Percentiles rank a stretch among this genome's conserved stretches.
phyloP scores from a whole-genome alignment of 768 basidiomycete genomes.

The Glaciozyma antarctica region DNA sequence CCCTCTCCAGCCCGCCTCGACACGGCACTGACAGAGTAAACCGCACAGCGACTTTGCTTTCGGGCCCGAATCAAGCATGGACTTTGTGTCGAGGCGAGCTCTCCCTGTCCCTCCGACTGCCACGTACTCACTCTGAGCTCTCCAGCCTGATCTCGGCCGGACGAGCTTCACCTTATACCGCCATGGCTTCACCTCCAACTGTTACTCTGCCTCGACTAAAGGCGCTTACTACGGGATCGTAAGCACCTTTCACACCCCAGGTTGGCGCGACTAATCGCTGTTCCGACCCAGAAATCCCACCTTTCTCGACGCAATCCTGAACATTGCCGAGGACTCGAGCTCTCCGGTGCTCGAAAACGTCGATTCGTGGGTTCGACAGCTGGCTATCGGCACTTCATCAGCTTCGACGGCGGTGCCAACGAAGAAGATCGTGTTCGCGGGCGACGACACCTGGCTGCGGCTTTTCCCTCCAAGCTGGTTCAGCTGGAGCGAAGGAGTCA shows the following conservation, averaged over 20 bases:
- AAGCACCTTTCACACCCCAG: no score
- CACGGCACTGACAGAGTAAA: background rate
- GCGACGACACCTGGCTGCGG: slow-evolving; percentile 90
- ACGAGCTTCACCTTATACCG: slow-evolving; percentile 74
- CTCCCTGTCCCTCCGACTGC: background rate
- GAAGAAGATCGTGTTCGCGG: slow-evolving; percentile 46
- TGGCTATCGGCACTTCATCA: background rate
- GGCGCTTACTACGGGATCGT: slow-evolving; percentile 79
- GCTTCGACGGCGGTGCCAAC: background rate
- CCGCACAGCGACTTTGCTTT: slow-evolving; percentile 17
- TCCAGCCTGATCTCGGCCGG: slow-evolving; percentile 43
- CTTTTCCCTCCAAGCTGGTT: slow-evolving; percentile 66
- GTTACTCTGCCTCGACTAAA: slow-evolving; percentile 89
- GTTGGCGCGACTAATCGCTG: no score
- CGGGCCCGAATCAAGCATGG: slow-evolving; percentile 9
- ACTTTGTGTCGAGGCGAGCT: slow-evolving; percentile 7
- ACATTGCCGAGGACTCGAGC: slow-evolving; percentile 75
- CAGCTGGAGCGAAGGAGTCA: slow-evolving; percentile 54
- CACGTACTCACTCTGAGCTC: no score
- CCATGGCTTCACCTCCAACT: slow-evolving; percentile 84
- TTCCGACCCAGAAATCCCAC: slow-evolving; percentile 52
- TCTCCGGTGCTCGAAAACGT: slow-evolving; percentile 52
- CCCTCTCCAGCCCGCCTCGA: background rate
- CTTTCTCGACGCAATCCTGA: slow-evolving; percentile 76
- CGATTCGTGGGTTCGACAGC: slow-evolving; percentile 38